Conservation (phyloP, 768 basidiomycete genomes). For the Chalciporus pseudorubinellus region DNA sequence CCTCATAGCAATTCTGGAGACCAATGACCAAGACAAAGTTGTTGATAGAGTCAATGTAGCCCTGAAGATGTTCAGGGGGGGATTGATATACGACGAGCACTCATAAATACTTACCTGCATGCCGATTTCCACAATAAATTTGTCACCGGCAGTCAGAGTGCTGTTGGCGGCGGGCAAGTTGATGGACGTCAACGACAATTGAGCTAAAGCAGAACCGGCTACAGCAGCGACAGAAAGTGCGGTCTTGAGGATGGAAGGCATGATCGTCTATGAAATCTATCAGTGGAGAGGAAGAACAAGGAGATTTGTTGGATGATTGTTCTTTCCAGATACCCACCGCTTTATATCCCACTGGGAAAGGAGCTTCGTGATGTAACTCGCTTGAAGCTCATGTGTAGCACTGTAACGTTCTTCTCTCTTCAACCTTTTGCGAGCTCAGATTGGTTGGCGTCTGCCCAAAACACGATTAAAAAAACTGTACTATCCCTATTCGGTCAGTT, state of each 20-base stretch:
- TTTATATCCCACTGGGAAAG: too few species aligned
- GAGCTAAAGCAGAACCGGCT: conserved; percentile 15
- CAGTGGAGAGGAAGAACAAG: too few species aligned
- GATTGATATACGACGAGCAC: background rate
- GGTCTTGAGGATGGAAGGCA: too few species aligned
- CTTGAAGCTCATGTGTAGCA: too few species aligned
- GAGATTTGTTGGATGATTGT: background rate
- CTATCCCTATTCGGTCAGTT: too few species aligned
- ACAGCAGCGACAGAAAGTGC: conserved; percentile 9
- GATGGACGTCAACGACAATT: conserved; percentile 5
- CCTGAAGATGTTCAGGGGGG: conserved; percentile 10
- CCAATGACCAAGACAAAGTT: conserved; percentile 31
- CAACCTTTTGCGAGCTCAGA: too few species aligned
- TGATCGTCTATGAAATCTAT: too few species aligned
- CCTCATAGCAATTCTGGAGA: background rate
- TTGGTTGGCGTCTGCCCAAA: too few species aligned
- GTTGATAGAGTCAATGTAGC: conserved; percentile 21
- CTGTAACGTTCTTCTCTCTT: too few species aligned
- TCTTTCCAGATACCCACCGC: too few species aligned
- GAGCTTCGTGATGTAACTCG: too few species aligned
- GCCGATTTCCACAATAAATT: conserved; percentile 12
- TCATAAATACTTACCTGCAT: conserved; percentile 14
- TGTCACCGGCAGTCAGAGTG: conserved; percentile 6
- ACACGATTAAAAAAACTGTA: too few species aligned
- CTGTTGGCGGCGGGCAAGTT: conserved; percentile 7